Base-by-base conservation (phyloP, 2,329 filamentous ascomycete genomes). In the Davidsoniella virescens region DNA sequence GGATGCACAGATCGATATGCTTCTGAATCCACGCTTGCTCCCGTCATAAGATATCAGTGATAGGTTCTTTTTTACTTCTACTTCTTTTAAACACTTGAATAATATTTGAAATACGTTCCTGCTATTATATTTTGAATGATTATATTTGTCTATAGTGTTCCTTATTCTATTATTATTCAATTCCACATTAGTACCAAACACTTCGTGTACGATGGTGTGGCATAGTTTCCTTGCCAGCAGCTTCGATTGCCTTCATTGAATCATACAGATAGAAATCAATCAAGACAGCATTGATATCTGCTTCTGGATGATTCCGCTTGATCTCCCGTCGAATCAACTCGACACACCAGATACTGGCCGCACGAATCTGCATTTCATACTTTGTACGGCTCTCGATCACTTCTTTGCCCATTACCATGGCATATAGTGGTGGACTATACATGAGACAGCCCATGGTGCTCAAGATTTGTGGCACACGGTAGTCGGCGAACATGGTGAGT, bases 211-310 rank as follows among this genome's bases (percentile, higher is more conserved):
- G 74, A 65, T 95, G 88, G 65, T 94, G 87, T 4, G 86, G 85
- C 54, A 87, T 75, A 39, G 67, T 70, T 60, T 80, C 75, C 50
- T 71, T 63, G 48, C 78, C 70, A 56, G 70, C 63, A 0, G 67
- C 69, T 63, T 96, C 90, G 61, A 84, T 64, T 60, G 87, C 82
- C 64, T 96, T 98, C 67, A 92, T 87, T 16, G 83, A 79, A 66
- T 98, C 92, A 62, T 98, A 98, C 50, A 98, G 69, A 64, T 95
- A 94, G 66, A 96, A 98, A 64, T 98, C 92, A 55, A 98, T 92
- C 58, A 98, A 65, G 38, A 96, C 86, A 23, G 92, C 88, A 62
- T 98, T 98, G 57, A 82, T 65, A 48, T 76, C 70, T 1, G 80
- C 72, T 8, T 82, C 78, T 1, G 87, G 84, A 59, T 95, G 78